Percentiles rank a stretch among this genome's conserved stretches.
Evolutionary conservation across 371 early-diverging fungal genomes (phyloP).

Genomic region (Apophysomyces ossiformis): DNA sequence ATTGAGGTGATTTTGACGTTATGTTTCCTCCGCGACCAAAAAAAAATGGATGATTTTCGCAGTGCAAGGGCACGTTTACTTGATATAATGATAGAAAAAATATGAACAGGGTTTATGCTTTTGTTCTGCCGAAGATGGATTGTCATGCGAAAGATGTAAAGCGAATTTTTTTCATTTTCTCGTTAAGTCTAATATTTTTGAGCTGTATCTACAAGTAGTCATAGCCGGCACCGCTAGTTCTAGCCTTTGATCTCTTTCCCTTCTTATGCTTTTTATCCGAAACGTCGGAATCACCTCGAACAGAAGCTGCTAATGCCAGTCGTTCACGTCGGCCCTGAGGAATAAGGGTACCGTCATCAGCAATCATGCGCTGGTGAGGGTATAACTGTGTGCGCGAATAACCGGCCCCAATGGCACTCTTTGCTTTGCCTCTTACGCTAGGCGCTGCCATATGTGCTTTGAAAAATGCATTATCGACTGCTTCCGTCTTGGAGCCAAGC

Average conservation of each 20-base stretch:
- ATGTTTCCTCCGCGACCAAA: no score
- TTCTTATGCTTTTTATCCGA: constrained; percentile 77
- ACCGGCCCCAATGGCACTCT: constrained; percentile 32
- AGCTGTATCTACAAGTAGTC: constrained; percentile 36
- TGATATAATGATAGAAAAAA: no score
- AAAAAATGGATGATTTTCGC: no score
- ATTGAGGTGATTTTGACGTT: no score
- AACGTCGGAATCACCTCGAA: constrained; percentile 19
- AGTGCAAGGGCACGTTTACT: no score
- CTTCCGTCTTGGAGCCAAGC: constrained; percentile 57
- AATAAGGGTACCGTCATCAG: constrained; percentile 53
- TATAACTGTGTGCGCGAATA: constrained; percentile 64
- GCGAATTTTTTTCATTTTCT: not conserved
- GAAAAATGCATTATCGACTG: constrained; percentile 74
- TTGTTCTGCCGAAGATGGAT: not conserved
- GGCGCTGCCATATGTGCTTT: constrained; percentile 51
- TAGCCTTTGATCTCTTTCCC: constrained; percentile 79
- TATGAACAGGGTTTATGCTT: no score
- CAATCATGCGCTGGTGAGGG: constrained; percentile 61
- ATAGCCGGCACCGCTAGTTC: constrained; percentile 69
- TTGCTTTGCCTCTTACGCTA: constrained; percentile 57
- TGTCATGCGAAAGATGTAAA: not conserved
- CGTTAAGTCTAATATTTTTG: not conserved
- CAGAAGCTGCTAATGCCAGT: constrained; percentile 47
- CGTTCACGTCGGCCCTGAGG: constrained; percentile 48